Conservation (phyloP, 331 rosid species). For the Quercus phellos region DNA sequence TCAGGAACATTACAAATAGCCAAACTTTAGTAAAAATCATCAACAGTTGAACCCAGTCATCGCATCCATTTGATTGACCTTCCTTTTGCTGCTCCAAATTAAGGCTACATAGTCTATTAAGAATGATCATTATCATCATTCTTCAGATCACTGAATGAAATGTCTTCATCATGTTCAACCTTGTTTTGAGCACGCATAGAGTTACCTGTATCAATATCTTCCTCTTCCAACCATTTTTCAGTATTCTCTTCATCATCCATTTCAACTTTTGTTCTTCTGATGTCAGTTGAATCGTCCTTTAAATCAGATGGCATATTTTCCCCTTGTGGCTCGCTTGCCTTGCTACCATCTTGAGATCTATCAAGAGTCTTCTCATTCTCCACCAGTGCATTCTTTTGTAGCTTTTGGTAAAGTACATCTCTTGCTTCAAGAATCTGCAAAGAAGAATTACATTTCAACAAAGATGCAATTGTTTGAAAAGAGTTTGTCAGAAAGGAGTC, state of each 20-base stretch:
- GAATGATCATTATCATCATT: conserved; percentile 47
- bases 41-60: conserved; percentile 59
- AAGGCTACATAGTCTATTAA: conserved; percentile 24
- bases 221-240: conserved; percentile 45
- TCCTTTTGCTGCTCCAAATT: conserved; percentile 30
- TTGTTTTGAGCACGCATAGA: conserved; percentile 33
- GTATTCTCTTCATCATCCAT: conserved; percentile 36
- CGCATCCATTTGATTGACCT: conserved; percentile 53
- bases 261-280: conserved; percentile 32
- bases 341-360: conserved; percentile 28
- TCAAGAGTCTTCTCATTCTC: conserved; percentile 27
- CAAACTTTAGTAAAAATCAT: too few species aligned
- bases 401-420: conserved; percentile 45
- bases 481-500: neutral
- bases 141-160: conserved; percentile 81
- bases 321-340: conserved; percentile 26
- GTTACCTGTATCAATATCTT: conserved; percentile 34
- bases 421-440: conserved; percentile 77
- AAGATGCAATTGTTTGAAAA: neutral
- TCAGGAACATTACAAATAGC: too few species aligned
- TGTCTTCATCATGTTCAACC: conserved; percentile 50
- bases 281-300: conserved; percentile 27
- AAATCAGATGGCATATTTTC: conserved; percentile 21
- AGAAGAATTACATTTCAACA: neutral
- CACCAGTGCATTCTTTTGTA: conserved; percentile 35